These are phyloP conservation scores for Cicer chorassanicum DNA, from an alignment of 306 rosid genomes.

Conservation along the genomic window DNA sequence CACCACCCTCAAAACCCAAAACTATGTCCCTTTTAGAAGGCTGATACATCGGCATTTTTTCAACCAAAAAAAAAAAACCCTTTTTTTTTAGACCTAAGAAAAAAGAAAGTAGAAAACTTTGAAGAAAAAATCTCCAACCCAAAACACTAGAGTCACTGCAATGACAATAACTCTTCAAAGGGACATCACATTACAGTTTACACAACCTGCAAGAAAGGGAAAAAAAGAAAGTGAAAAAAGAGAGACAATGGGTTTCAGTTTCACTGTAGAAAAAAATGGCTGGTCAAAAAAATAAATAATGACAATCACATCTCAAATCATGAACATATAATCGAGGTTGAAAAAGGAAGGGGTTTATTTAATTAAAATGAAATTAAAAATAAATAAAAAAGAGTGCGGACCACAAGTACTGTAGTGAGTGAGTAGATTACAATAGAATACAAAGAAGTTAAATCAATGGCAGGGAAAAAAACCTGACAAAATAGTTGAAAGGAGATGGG, in stretches of 20 bases:
- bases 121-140: conserved; percentile 12
- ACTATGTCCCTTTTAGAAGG: conserved; percentile 56
- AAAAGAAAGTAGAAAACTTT: background rate
- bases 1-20: conserved; percentile 66
- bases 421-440: no score
- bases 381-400: conserved; percentile 49
- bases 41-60: conserved; percentile 75
- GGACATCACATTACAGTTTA: conserved; percentile 37
- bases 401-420: conserved; percentile 12
- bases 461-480: conserved; percentile 35
- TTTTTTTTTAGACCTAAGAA: conserved; percentile 23
- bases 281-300: conserved; percentile 68
- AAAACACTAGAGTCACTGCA: conserved; percentile 33
- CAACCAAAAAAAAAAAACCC: conserved; percentile 14
- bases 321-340: conserved; percentile 53
- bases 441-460: conserved; percentile 37
- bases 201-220: background rate
- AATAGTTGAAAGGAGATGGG: conserved; percentile 43
- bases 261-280: conserved; percentile 47
- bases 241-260: conserved; percentile 27
- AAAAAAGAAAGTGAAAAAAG: background rate
- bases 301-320: conserved; percentile 60
- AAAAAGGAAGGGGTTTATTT: conserved; percentile 5
- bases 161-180: conserved; percentile 52
- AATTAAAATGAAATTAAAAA: background rate